Evolutionary conservation across 2,329 filamentous ascomycete species (phyloP), one percentile per base, ranked within the genome.

Genomic region (Calonectria pteridis): DNA sequence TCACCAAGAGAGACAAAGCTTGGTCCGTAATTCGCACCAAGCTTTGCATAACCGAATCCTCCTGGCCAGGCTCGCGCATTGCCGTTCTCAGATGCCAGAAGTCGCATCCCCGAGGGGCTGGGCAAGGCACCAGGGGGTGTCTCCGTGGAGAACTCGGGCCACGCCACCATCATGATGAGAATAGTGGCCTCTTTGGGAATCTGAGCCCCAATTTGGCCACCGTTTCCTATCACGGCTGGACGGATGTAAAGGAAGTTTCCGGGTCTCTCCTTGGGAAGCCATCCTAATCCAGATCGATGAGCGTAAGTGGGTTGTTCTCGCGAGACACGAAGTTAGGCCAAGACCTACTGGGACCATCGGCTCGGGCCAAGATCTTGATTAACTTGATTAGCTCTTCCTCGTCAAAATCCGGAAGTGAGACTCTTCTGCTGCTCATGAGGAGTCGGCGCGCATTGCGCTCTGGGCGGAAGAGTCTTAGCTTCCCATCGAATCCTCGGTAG

Each of bases 1-100:
- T 68, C 66, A 18, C 37, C 62, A 3, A 71, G 69, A 2, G 66
- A 37, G 6, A n/a, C 26, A 2, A 76, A 23, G 26, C 67, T 55
- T 13, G 74, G 72, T 0, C 58, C 69, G n/a, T 72, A 76, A 43
- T 76, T 74, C 9, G 72, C 74, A 31, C 65, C 72, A 6, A 67
- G 53, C 43, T 64, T 64, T 4, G 51, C 33, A 35, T 63, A 55
- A 4, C 65, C 65, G 14, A 72, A 64, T 26, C 70, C 88, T 75
- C 91, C 89, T 6, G 68, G 68, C 68, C 68, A 71, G 4, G 68
- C 68, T 35, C 68, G 28, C 1, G 65, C 33, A 9, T 55, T 50
- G 5, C 68, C 59, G 10, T 31, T 31, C 20, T 65, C 46, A 9
- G 46, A 58, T 9, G 35, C 26, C 9, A 64, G 23, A 29, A 64